Percentiles rank a stretch among this genome's conserved stretches.
Evolutionary conservation across 345 rosid species (phyloP).

Genomic region (Rhodamnia argentea): DNA sequence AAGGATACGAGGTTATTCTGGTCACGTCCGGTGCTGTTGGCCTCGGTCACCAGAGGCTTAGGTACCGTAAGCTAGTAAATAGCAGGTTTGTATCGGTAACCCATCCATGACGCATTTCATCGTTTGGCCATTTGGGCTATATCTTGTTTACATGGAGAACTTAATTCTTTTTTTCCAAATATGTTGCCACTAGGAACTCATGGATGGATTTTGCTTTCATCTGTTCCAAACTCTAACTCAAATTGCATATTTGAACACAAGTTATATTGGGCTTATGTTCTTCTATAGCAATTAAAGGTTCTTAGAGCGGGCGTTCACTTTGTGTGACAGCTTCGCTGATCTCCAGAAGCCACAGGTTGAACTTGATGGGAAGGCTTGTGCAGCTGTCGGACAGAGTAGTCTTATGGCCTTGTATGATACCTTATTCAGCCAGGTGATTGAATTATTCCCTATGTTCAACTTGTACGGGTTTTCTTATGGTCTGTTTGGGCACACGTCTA

Average conservation of each 20-base stretch:
- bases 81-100: slow-evolving; percentile 65
- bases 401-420: slow-evolving; percentile 95
- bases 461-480: neutral
- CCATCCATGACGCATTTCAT: neutral
- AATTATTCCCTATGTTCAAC: neutral
- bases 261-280: neutral
- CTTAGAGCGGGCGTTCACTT: neutral
- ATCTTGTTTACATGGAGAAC: neutral
- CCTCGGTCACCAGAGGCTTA: slow-evolving; percentile 93
- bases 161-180: too few species aligned
- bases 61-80: slow-evolving; percentile 69
- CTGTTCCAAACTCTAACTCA: neutral
- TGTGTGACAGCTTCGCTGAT: slow-evolving; percentile 63
- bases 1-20: slow-evolving; percentile 76
- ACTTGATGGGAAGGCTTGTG: slow-evolving; percentile 96
- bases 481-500: neutral
- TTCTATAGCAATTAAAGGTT: neutral
- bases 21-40: slow-evolving; percentile 98
- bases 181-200: neutral
- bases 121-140: neutral
- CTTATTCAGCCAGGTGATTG: slow-evolving; percentile 64
- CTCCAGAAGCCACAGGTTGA: slow-evolving; percentile 93
- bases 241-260: neutral
- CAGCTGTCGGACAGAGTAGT: slow-evolving; percentile 97
- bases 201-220: neutral